Conservation (phyloP, 352 stramenopile genomes). For the Peronospora belbahrii region DNA sequence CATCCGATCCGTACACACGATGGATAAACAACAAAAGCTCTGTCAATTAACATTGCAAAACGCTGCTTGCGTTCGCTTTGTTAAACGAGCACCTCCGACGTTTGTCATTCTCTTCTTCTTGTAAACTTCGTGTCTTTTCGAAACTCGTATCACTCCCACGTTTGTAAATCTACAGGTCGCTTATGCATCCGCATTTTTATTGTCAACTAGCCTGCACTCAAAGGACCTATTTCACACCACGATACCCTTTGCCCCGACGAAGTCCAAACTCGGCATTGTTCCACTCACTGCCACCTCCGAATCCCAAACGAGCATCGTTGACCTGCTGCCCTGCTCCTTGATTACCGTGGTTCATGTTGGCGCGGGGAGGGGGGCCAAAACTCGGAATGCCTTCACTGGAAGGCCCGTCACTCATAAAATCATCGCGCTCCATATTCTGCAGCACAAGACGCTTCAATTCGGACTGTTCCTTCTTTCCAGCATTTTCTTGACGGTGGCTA, state of each 20-base stretch:
- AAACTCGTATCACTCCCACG: background rate
- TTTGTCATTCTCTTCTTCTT: no score
- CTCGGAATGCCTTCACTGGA: constrained; percentile 13
- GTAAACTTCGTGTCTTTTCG: background rate
- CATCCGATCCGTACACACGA: no score
- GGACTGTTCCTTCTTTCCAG: constrained; percentile 80
- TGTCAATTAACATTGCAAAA: no score
- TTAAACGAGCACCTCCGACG: no score
- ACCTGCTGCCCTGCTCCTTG: constrained; percentile 12
- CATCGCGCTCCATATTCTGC: constrained; percentile 80
- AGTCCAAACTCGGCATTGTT: constrained; percentile 82
- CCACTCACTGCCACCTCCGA: constrained; percentile 62
- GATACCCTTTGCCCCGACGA: constrained; percentile 56
- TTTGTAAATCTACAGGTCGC: background rate
- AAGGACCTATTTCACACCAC: constrained; percentile 42
- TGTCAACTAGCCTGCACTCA: no score
- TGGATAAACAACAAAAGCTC: no score
- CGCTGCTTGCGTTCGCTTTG: background rate
- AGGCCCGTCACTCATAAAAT: constrained; percentile 42
- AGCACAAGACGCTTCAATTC: constrained; percentile 83
- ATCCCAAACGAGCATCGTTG: constrained; percentile 38
- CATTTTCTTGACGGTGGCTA: constrained; percentile 80
- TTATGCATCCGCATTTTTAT: background rate
- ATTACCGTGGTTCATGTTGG: constrained; percentile 16
- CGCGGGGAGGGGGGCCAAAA: constrained; percentile 18